These are phyloP conservation scores for Coffea humblotiana DNA, from an alignment of 305 asterid genomes.

Conservation along the genomic window DNA sequence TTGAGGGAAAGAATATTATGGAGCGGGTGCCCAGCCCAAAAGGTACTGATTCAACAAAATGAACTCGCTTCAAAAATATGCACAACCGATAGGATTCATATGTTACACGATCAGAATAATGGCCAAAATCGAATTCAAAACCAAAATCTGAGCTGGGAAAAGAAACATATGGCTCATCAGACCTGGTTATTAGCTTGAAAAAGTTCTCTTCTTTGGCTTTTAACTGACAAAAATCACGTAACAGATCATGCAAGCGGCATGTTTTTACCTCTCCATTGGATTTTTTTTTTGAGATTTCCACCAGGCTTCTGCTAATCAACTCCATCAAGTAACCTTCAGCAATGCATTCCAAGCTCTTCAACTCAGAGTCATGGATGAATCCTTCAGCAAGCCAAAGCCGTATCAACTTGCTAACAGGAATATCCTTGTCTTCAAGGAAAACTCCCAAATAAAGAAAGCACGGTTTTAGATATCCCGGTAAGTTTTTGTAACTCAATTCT, in stretches of 20 bases:
- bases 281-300: slow-evolving; percentile 6
- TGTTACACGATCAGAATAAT: not conserved
- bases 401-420: slow-evolving; percentile 20
- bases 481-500: slow-evolving; percentile 31
- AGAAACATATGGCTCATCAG: slow-evolving; percentile 1
- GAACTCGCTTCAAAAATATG: slow-evolving; percentile 12
- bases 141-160: not conserved
- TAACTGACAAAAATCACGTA: slow-evolving; percentile 23
- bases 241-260: slow-evolving; percentile 23
- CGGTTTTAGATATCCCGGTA: slow-evolving; percentile 25
- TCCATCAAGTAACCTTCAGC: slow-evolving; percentile 27
- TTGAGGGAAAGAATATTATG: slow-evolving; percentile 18
- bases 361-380: slow-evolving; percentile 8
- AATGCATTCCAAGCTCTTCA: slow-evolving; percentile 2
- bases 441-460: slow-evolving; percentile 30
- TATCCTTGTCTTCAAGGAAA: slow-evolving; percentile 18
- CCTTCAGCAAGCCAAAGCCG: slow-evolving; percentile 33
- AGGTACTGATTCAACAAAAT: slow-evolving; percentile 18
- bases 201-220: slow-evolving; percentile 25
- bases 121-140: not conserved
- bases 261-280: slow-evolving; percentile 20
- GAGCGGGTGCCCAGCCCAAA: slow-evolving; percentile 17
- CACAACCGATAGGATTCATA: slow-evolving; percentile 15
- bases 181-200: slow-evolving; percentile 1
- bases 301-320: slow-evolving; percentile 22